Evolutionary conservation across 805 yeast species (phyloP).

Genomic region (Lipomyces chichibuensis): DNA sequence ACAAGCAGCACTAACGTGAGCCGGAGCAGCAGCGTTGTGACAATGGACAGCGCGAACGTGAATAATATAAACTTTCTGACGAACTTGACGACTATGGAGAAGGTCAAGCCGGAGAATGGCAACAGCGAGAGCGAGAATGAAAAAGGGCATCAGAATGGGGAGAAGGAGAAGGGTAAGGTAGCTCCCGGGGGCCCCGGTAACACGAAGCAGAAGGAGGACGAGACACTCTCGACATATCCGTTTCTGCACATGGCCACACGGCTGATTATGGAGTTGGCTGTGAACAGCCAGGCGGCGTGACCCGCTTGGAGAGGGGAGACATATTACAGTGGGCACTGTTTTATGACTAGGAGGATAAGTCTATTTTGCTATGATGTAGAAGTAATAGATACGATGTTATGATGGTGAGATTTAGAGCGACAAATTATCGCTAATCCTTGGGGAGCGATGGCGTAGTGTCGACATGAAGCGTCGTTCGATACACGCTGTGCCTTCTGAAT

Average conservation of each 20-base stretch:
- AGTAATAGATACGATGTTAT: no score
- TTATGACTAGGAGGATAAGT: neutral
- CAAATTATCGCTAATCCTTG: no score
- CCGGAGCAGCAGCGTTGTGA: constrained; percentile 26
- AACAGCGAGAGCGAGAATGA: neutral
- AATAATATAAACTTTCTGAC: constrained; percentile 28
- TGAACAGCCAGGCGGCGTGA: constrained; percentile 69
- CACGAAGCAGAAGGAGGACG: constrained; percentile 60
- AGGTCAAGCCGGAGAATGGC: constrained; percentile 27
- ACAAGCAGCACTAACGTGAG: constrained; percentile 21
- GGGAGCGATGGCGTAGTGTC: no score
- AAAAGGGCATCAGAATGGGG: neutral
- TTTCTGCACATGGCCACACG: constrained; percentile 89
- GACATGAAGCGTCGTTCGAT: no score
- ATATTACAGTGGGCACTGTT: neutral
- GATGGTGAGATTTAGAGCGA: no score
- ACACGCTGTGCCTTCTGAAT: no score
- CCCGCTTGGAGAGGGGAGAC: neutral
- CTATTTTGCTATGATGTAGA: no score
- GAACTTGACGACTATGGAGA: constrained; percentile 43
- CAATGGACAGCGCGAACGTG: constrained; percentile 30
- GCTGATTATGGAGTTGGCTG: constrained; percentile 94
- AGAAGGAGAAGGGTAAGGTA: neutral
- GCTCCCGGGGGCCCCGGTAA: neutral
- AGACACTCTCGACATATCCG: constrained; percentile 94